phyloP scores from a whole-genome alignment of 352 stramenopile species.

The Thraustochytrium aureum region DNA sequence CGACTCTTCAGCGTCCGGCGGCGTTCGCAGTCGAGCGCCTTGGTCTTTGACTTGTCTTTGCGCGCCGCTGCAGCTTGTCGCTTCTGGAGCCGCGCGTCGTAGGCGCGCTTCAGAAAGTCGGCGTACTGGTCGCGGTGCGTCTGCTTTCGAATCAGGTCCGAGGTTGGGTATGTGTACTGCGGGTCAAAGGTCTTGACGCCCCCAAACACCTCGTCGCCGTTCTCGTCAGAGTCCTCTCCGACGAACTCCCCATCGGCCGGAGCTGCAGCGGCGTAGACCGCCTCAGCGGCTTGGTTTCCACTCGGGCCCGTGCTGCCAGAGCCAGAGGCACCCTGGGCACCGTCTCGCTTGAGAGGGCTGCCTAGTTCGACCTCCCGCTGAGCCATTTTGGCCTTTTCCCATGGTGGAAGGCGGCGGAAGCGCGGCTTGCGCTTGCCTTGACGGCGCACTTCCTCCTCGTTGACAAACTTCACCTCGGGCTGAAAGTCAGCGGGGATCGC shows the following conservation, averaged over 20 bases:
- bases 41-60: not conserved
- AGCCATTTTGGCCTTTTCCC: slow-evolving; percentile 26
- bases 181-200: slow-evolving; percentile 77
- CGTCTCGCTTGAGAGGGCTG: not conserved
- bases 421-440: slow-evolving; percentile 1
- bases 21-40: not conserved
- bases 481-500: slow-evolving; percentile 62
- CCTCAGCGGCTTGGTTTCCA: not conserved
- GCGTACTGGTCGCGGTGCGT: slow-evolving; percentile 71
- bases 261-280: not conserved
- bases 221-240: slow-evolving; percentile 60
- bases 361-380: not conserved
- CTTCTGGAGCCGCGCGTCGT: slow-evolving; percentile 60
- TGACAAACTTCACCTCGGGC: slow-evolving; percentile 63
- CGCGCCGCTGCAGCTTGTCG: not conserved
- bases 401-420: slow-evolving; percentile 26
- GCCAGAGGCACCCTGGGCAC: not conserved
- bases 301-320: not conserved
- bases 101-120: slow-evolving; percentile 63
- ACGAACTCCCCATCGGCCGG: not conserved
- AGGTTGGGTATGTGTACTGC: slow-evolving; percentile 77
- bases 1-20: no score
- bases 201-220: slow-evolving; percentile 71
- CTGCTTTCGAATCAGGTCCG: slow-evolving; percentile 68
- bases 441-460: slow-evolving; percentile 24